Evolutionary conservation across 768 basidiomycete species (phyloP), one percentile per base, ranked within the genome.

Genomic region (Crepidotus variabilis): DNA sequence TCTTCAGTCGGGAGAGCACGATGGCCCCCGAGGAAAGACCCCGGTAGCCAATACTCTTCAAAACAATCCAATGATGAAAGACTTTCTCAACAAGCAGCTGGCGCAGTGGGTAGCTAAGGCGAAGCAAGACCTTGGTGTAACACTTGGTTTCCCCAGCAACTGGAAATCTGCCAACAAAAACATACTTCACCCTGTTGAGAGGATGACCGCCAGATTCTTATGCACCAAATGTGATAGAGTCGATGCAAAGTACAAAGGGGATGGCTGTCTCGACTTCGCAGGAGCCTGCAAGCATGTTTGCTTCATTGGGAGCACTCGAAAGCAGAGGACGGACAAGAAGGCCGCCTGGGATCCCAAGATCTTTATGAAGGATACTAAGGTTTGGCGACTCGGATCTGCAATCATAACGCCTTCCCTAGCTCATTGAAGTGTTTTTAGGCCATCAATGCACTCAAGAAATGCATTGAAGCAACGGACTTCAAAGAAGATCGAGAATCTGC

Each of bases 241-340:
- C 1, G 67, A 63, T 14, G 46, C 32, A 3, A 64, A 61, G 39
- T 73, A 77, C 59, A 67, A 62, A 32, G 69, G 67, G 21, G 75
- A 79, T 39, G 72, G 60, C 24, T 81, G 82, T 61, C 68, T 90
- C 51, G 79, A 84, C 62, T 85, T 86, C 56, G 70, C 67, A 9
- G 81, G 75, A 2, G 86, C 78, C 2, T 89, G 86, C 67, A 70
- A 68, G 39, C 88, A 90, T 61, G 68, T 75, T 21, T 91, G 88
- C 64, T 48, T 71, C 71, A 59, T 65, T 64, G 58, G 65, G 32
- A 55, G 67, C 57, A 63, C 56, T 55, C 58, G 55, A 47, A 61
- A 61, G 20, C 46, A 56, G 33, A 61, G 59, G 34, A 65, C 52
- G 51, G 58, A 50, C 57, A 66, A 64, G 47, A 71, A 53, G 13